These are phyloP conservation scores for Erodium maritimum DNA, from an alignment of 345 rosid species.

Conservation along the genomic window DNA sequence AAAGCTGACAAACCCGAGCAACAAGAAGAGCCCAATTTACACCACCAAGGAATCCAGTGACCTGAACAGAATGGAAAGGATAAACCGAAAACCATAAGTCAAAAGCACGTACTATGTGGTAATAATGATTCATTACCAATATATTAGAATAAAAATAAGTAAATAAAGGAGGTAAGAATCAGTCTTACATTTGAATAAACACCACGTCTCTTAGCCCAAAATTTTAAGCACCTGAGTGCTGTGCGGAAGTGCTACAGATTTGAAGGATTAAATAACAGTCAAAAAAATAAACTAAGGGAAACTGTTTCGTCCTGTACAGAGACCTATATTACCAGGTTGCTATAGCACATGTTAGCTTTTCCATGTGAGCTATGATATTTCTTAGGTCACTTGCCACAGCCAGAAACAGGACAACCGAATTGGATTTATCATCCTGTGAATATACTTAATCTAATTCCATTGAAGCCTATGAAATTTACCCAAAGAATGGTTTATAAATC, in stretches of 20 bases:
- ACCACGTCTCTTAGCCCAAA: constrained; percentile 65
- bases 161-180: neutral
- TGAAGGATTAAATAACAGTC: neutral
- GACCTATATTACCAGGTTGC: neutral
- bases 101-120: too few species aligned
- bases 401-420: neutral
- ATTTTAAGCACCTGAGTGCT: constrained; percentile 48
- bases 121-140: neutral
- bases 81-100: neutral
- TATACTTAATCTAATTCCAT: neutral
- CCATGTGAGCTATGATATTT: neutral
- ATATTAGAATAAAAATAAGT: neutral
- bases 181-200: constrained; percentile 58
- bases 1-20: constrained; percentile 63
- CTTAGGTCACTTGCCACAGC: neutral
- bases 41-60: constrained; percentile 74
- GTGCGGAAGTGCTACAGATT: constrained; percentile 51
- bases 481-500: neutral
- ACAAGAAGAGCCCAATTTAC: constrained; percentile 75
- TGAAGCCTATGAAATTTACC: neutral
- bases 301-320: neutral
- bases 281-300: neutral
- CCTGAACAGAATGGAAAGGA: constrained; percentile 19
- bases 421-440: neutral
- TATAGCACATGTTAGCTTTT: neutral